A percentile compares a stretch with the other conserved stretches of the same genome.
Evolutionary conservation across 495 filamentous ascomycete genomes (phyloP).

Genomic region (Penicillium fimorum): DNA sequence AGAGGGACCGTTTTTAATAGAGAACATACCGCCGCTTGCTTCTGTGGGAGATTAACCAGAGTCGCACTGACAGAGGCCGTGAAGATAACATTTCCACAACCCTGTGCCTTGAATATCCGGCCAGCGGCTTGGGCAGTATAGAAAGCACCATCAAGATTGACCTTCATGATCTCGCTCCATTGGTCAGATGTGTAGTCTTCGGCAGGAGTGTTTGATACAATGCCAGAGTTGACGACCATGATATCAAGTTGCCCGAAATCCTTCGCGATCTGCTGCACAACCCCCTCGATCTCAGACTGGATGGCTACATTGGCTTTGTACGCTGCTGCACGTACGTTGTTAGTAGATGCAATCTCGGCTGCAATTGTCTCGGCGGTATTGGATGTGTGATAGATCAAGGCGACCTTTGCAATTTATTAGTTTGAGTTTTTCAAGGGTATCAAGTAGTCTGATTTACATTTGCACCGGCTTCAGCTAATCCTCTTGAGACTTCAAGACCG

Average conservation of each 20-base stretch:
- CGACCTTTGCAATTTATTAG: conserved; percentile 27
- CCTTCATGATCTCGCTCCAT: conserved; percentile 44
- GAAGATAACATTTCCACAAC: conserved; percentile 41
- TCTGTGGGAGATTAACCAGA: conserved; percentile 48
- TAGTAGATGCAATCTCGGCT: conserved; percentile 67
- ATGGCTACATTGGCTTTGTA: conserved; percentile 66
- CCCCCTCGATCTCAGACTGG: conserved; percentile 52
- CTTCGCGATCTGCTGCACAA: conserved; percentile 53
- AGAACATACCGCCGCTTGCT: conserved; percentile 35
- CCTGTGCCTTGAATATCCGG: conserved; percentile 41
- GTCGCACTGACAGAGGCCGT: conserved; percentile 44
- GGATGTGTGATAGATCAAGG: conserved; percentile 78
- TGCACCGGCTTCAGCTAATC: conserved; percentile 74
- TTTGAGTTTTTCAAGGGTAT: background rate
- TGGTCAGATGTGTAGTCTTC: conserved; percentile 36
- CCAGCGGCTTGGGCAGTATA: conserved; percentile 46
- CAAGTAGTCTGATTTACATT: conserved; percentile 39
- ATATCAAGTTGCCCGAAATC: conserved; percentile 73
- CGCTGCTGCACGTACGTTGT: conserved; percentile 62
- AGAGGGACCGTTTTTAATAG: background rate
- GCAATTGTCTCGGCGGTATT: conserved; percentile 64
- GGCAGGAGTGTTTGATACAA: conserved; percentile 45
- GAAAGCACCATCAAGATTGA: conserved; percentile 49
- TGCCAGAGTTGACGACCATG: conserved; percentile 75
- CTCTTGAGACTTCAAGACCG: conserved; percentile 69